phyloP scores from a whole-genome alignment of 2,329 filamentous ascomycete genomes.

The Chaetomium strumarium region DNA sequence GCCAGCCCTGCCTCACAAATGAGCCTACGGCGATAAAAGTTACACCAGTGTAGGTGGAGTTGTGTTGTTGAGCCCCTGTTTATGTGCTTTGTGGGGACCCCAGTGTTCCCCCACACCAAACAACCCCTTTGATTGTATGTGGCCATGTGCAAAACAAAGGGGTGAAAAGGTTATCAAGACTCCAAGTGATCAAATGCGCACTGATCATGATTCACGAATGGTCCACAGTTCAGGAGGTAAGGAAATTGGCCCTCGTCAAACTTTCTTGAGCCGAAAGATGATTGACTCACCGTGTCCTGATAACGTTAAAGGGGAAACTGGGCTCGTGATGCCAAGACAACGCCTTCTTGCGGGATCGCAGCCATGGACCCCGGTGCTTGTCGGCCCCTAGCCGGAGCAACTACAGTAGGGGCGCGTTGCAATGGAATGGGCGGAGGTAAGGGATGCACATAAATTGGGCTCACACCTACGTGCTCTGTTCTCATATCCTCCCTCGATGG shows the following conservation, averaged over 20 bases:
- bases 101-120: slow-evolving; percentile 1
- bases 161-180: too few species aligned
- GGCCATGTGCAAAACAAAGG: too few species aligned
- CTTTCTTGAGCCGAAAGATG: neutral
- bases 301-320: neutral
- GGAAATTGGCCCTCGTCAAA: too few species aligned
- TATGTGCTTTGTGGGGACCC: neutral
- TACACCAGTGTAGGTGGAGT: too few species aligned
- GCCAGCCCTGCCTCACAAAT: too few species aligned
- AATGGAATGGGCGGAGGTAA: neutral
- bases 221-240: too few species aligned
- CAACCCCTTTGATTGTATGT: slow-evolving; percentile 3
- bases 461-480: slow-evolving; percentile 7
- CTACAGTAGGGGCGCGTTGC: neutral
- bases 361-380: slow-evolving; percentile 5
- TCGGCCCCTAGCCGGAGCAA: neutral
- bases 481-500: slow-evolving; percentile 25
- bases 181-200: too few species aligned
- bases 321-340: slow-evolving; percentile 11
- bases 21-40: too few species aligned
- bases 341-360: slow-evolving; percentile 6
- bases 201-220: too few species aligned
- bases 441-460: slow-evolving; percentile 11
- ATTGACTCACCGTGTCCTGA: neutral
- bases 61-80: neutral